phyloP scores from a whole-genome alignment of 495 filamentous ascomycete genomes.

The Pseudoneurospora amorphoporcata region DNA sequence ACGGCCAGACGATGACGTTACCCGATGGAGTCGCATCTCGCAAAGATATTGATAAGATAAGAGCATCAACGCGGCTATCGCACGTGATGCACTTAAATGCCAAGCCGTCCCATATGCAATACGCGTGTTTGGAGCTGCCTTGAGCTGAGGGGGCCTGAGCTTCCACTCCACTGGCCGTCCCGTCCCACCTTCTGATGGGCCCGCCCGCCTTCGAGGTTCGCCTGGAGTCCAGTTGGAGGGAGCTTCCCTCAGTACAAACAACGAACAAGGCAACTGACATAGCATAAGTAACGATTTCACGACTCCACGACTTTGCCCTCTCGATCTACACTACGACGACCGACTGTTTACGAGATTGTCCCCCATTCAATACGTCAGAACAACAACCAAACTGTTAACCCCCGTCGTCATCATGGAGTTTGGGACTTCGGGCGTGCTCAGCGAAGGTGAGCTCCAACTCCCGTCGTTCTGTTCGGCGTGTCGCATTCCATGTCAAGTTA shows the following conservation, averaged over 20 bases:
- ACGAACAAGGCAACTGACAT: background rate
- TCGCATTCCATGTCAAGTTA: background rate
- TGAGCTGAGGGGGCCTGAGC: slow-evolving; percentile 28
- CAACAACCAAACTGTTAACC: too few species aligned
- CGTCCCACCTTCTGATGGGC: background rate
- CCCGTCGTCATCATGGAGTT: slow-evolving; percentile 37
- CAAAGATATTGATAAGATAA: background rate
- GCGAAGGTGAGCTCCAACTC: slow-evolving; percentile 46
- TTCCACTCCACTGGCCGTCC: slow-evolving; percentile 11
- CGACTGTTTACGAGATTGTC: background rate
- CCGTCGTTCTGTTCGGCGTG: background rate
- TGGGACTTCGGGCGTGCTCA: slow-evolving; percentile 57
- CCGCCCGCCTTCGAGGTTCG: background rate
- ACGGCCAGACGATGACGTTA: background rate
- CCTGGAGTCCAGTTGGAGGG: background rate
- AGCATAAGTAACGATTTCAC: background rate
- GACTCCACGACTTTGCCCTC: background rate
- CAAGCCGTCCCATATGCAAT: slow-evolving; percentile 11
- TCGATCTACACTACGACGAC: background rate
- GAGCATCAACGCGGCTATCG: background rate
- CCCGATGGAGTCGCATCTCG: background rate
- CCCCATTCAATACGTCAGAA: background rate
- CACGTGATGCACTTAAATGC: slow-evolving; percentile 13
- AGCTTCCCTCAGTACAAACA: slow-evolving; percentile 1
- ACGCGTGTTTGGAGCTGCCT: slow-evolving; percentile 39